Evolutionary conservation across 495 filamentous ascomycete species (phyloP), one percentile per base, ranked within the genome.

Genomic region (Bryoglossum gracile): DNA sequence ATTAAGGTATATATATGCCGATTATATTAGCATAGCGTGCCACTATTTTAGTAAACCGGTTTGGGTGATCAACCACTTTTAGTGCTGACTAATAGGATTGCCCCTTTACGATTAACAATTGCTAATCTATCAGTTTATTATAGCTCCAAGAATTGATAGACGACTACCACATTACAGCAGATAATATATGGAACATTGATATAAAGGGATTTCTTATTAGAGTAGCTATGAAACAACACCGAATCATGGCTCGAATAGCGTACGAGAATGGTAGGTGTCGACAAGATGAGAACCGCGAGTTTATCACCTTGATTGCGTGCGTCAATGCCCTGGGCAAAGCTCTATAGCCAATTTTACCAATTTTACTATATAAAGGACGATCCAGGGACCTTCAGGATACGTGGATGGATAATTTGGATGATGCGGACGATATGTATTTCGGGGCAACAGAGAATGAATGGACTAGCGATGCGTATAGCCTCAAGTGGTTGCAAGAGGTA

Each of bases 231-330:
- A 14, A 48, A 21, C 37, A 43, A 14, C 55, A 59, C 48, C 54
- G 65, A 45, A 36, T 65, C 47, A 68, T 54, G 38, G 8, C 36
- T 3, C 10, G 30, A 24, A 28, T 30, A 17, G 47, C 46, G 16
- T 40, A 23, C 23, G 32, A 40, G 13, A 4, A 6, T 9, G 46
- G 46, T 4, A 33, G 24, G 14, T 8, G 24, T 4, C 33, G 24
- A 10, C 22, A 48, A 40, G 46, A 48, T 40, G 36, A 34, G 10
- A 17, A 11, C n/a, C 34, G 46, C 6, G 46, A 48, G 28, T 48
- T 40, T 26, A 48, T 48, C 18, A 48, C 33, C 11, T 24, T 48
- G n/a, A 37, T 48, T 28, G 46, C 34, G 5, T 48, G 46, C 18
- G 34, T 48, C 23, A 39, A 9, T 3, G 46, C 46, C 22, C 4